phyloP scores from a whole-genome alignment of 805 yeast species.

The Nakazawaea pomicola region DNA sequence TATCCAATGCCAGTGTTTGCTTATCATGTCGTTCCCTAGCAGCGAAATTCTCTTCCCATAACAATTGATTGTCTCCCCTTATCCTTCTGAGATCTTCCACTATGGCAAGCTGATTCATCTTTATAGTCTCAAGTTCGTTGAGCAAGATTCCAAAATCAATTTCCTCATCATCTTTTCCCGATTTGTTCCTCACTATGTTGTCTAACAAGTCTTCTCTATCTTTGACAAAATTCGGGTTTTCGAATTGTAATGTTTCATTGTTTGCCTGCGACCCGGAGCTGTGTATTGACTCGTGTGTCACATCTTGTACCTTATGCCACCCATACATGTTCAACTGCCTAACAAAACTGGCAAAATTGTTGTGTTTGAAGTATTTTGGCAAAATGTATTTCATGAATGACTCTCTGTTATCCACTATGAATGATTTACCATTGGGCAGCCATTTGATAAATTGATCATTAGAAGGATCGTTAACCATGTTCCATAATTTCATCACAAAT shows the following conservation, averaged over 20 bases:
- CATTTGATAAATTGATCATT: conserved; percentile 75
- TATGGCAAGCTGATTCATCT: conserved; percentile 72
- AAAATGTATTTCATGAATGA: conserved; percentile 75
- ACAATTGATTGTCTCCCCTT: conserved; percentile 77
- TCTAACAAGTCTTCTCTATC: conserved; percentile 84
- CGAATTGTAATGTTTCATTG: conserved; percentile 89
- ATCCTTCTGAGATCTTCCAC: conserved; percentile 81
- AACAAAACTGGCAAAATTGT: conserved; percentile 92
- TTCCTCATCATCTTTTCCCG: conserved; percentile 36
- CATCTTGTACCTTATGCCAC: conserved; percentile 97
- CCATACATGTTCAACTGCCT: conserved; percentile 98
- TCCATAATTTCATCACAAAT: conserved; percentile 91
- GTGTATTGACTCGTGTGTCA: conserved; percentile 66
- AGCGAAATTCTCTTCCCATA: conserved; percentile 86
- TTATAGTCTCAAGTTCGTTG: conserved; percentile 69
- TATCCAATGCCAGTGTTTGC: conserved; percentile 84
- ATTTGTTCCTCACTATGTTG: conserved; percentile 72
- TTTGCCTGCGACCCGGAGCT: conserved; percentile 22
- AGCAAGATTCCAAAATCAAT: conserved; percentile 51
- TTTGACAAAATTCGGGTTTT: conserved; percentile 69
- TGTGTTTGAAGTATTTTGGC: conserved; percentile 93
- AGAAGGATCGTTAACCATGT: conserved; percentile 81
- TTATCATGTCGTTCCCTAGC: conserved; percentile 81
- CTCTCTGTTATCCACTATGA: conserved; percentile 81
- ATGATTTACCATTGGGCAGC: conserved; percentile 81